Base-by-base conservation (phyloP, 1,284 basidiomycete species). In the Sporisorium scitamineum region DNA sequence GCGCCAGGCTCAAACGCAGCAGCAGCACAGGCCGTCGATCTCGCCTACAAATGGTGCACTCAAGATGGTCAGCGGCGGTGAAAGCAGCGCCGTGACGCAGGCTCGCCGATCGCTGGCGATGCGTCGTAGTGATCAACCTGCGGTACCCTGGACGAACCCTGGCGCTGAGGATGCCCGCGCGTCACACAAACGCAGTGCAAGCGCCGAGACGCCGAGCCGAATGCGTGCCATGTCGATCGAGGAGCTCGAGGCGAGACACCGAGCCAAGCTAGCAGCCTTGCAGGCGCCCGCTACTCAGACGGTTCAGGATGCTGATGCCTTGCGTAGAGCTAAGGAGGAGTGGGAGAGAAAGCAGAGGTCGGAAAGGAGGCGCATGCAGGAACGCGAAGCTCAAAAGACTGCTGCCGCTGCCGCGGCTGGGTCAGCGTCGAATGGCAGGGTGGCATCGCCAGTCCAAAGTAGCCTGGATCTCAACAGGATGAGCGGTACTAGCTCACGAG, bases 211-310 rank as follows among this genome's bases (percentile, higher is more conserved):
- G 16, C 31, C 13, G 10, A 31, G 50, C 13, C 66, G 57, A 2
- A 44, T 54, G 50, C 66, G 60, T 14, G 61, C 68, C 52, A 71
- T 78, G 72, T 72, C 76, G 13, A 63, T 78, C 22, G 72, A 68
- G n/a, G 76, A 75, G 59, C 65, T 78, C 45, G 65, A 76, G 34
- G 68, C 71, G 18, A 56, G 72, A 7, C 76, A 78, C 26, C 71
- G 72, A 16, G 66, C 75, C 42, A 74, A 77, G 50, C 54, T 77
- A 42, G 57, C 70, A n/a, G 77, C 77, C 31, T 20, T 79, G 44
- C 77, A 79, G 44, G 61, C 61, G 13, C 77, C 77, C 2, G 69
- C 70, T 7, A 76, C 62, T 1, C 63, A 65, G 41, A 72, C 66
- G 22, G 72, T 80, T 14, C 55, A 70, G 13, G 78, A 80, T 20